Base-by-base conservation (phyloP, 2,329 filamentous ascomycete species). In the Cladorrhinum sp. region DNA sequence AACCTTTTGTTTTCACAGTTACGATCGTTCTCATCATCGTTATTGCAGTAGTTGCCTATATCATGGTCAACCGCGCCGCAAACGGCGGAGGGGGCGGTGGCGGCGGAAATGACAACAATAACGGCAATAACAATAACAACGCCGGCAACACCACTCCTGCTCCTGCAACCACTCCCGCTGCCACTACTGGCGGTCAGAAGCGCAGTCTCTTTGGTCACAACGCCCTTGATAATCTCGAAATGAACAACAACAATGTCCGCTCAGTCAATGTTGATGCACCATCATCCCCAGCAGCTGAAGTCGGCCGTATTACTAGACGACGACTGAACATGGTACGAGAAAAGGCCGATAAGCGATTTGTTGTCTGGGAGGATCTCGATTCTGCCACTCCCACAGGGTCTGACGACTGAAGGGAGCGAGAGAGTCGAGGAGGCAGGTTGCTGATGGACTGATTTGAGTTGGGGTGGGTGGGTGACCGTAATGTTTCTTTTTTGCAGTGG, bases 1-100 rank as follows among this genome's bases (percentile, higher is more conserved):
- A 38, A 66, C 62, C 25, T n/a, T 18, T 54, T 20, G 27, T 20
- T 32, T 52, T 9, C n/a, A 2, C 60, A 83, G 81, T 85, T 50
- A 72, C 74, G 53, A 83, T 86, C 55, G 74, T 86, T 50, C 67
- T 80, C 56, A 73, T 86, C 51, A 76, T 85, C 50, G 79, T 79
- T 48, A 77, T 82, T 56, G 72, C 79, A 51, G 78, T 85, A 8
- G 77, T 81, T 57, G 74, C 81, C 55, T 83, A 81, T 66, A 68
- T 82, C 62, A 72, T 77, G 25, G 72, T 81, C 62, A 76, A 72
- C 62, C 65, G 71, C 63, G 69, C 67, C 54, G 69, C 65, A 29
- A 71, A 63, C 58, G 68, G 68, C 56, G 66, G 62, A 3, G 32
- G 55, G 1, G 58, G 58, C 5, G 41, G 55, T 10, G 52, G 57